These are phyloP conservation scores for Cucurbita moschata DNA, from an alignment of 306 rosid genomes.

Conservation along the genomic window DNA sequence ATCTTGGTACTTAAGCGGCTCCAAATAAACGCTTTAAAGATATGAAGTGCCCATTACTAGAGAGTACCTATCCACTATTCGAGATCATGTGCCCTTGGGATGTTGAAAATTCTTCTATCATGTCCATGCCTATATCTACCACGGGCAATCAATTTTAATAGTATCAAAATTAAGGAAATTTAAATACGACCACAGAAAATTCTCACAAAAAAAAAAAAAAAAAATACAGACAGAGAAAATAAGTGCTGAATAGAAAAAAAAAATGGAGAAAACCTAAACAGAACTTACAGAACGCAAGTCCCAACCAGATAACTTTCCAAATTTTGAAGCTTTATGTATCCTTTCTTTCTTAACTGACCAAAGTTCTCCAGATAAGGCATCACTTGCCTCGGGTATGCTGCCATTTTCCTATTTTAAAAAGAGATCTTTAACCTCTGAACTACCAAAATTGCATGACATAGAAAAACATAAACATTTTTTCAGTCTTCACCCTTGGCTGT, in stretches of 20 bases:
- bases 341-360: slow-evolving; percentile 91
- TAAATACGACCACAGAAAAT: background rate
- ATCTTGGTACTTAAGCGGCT: background rate
- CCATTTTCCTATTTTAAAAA: slow-evolving; percentile 53
- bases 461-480: background rate
- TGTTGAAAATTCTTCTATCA: background rate
- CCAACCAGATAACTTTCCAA: slow-evolving; percentile 79
- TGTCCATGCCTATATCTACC: background rate
- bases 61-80: background rate
- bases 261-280: background rate
- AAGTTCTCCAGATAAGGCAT: slow-evolving; percentile 95
- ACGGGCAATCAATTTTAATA: background rate
- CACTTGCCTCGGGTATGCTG: slow-evolving; percentile 69
- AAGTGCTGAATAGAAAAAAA: background rate
- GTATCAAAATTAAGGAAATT: background rate
- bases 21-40: background rate
- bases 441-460: background rate
- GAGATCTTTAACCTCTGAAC: slow-evolving; percentile 7
- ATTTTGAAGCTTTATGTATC: slow-evolving; percentile 59
- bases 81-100: background rate
- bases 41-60: background rate
- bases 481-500: slow-evolving; percentile 39
- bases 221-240: background rate
- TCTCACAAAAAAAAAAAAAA: too few species aligned
- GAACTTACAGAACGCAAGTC: slow-evolving; percentile 82